Conservation (phyloP, 441 rosid genomes). For the Erodium trifolium region DNA sequence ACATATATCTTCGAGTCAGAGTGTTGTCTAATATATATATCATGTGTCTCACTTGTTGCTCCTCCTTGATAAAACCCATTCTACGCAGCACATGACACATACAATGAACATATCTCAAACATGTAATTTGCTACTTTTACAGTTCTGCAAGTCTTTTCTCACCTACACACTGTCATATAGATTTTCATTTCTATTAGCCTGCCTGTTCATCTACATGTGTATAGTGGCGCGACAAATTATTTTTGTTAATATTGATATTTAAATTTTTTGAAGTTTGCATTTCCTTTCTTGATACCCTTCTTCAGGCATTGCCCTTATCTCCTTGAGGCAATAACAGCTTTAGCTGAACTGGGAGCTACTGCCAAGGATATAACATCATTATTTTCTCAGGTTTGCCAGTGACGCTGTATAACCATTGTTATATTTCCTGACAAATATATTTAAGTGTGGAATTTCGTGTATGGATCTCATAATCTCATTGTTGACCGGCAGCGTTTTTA, state of each 20-base stretch:
- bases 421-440: not conserved
- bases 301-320: conserved; percentile 83
- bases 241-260: not conserved
- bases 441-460: not conserved
- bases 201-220: not conserved
- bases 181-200: not conserved
- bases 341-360: conserved; percentile 83
- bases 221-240: not conserved
- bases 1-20: not conserved
- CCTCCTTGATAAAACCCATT: not conserved
- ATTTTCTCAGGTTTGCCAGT: conserved; percentile 61
- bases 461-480: not conserved
- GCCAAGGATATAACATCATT: conserved; percentile 76
- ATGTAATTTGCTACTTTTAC: not conserved
- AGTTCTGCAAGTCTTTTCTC: not conserved
- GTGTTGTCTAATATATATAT: not conserved
- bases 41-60: not conserved
- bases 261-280: not conserved
- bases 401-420: conserved; percentile 8
- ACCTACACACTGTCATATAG: not conserved
- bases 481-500: not conserved
- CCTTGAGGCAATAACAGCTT: conserved; percentile 75
- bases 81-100: not conserved
- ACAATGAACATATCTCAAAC: not conserved
- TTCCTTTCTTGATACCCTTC: not conserved